Base-by-base conservation (phyloP, 2,329 filamentous ascomycete genomes). In the Macrophomina phaseolina region DNA sequence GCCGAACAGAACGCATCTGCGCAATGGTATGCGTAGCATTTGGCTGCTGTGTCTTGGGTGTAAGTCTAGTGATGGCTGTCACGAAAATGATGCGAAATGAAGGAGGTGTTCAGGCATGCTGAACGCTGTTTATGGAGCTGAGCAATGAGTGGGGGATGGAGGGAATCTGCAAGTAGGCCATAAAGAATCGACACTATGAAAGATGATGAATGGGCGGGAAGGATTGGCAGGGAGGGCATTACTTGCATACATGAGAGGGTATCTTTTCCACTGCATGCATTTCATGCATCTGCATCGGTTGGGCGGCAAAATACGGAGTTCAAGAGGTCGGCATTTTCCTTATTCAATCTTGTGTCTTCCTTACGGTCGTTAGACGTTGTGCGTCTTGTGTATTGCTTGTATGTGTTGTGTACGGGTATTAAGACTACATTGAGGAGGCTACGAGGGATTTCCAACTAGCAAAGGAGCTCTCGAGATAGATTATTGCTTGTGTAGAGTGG, bases 11-110 rank as follows among this genome's bases (percentile, higher is more conserved):
- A 49, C 55, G 65, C 28, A 91, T 89, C 84, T 89, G 92, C 12
- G 87, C 88, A 32, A 88, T 85, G 55, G 84, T 88, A n/a, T 88
- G 87, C 69, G 91, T 94, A 67, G 87, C 79, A 12, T 97, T 97
- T 83, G 94, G 94, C 4, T 83, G 86, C 64, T 81, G 84, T 3
- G 94, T 97, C 66, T 93, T 97, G 90, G 84, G 83, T 12, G 94
- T 97, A 52, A 94, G 90, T 74, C 79, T 96, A 69, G 75, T 93
- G 53, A 89, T 93, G 80, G 90, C 91, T 1, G 81, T 91, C 65
- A 81, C 82, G 14, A 93, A 94, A 80, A 89, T 94, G 23, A 56
- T 58, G 45, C 45, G 55, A 8, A 56, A 55, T 18, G 56, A 67
- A 23, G 65, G 65, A 1, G 48, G 48, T 11, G 56, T 46, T 18